A percentile compares a stretch with the other conserved stretches of the same genome.
Evolutionary conservation across 2,329 filamentous ascomycete genomes (phyloP).

Genomic region (Thielaviopsis euricoi): DNA sequence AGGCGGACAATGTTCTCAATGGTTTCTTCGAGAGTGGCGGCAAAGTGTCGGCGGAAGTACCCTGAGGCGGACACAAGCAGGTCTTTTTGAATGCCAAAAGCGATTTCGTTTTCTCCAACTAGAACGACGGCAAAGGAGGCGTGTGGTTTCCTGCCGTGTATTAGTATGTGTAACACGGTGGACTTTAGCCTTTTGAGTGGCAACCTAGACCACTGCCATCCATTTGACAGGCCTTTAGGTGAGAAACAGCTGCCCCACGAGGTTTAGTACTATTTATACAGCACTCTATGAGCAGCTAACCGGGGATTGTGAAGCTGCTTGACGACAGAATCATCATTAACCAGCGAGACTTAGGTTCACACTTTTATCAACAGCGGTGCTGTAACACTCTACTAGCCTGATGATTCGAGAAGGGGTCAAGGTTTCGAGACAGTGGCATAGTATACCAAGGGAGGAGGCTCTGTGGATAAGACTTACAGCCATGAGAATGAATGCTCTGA

Average conservation of each 20-base stretch:
- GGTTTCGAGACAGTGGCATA: too few species aligned
- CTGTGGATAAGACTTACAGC: constrained; percentile 11
- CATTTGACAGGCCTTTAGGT: background rate
- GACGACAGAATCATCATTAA: too few species aligned
- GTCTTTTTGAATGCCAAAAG: constrained; percentile 43
- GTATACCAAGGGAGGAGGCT: too few species aligned
- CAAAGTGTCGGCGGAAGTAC: constrained; percentile 31
- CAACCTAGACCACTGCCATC: too few species aligned
- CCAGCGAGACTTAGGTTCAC: too few species aligned
- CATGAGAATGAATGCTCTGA: constrained; percentile 12
- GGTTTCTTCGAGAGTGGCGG: constrained; percentile 19
- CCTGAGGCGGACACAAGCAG: constrained; percentile 36
- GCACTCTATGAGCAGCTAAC: too few species aligned
- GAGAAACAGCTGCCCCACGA: background rate
- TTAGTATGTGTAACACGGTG: background rate
- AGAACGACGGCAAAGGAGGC: constrained; percentile 38
- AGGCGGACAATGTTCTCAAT: constrained; percentile 35
- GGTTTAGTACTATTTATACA: background rate
- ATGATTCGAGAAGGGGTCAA: too few species aligned
- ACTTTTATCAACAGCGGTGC: too few species aligned
- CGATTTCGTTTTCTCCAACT: constrained; percentile 33
- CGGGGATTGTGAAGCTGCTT: too few species aligned
- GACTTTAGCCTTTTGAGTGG: background rate
- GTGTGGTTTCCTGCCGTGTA: constrained; percentile 30
- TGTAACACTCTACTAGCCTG: too few species aligned